Evolutionary conservation across 352 stramenopile genomes (phyloP).

Genomic region (Phytophthora pistaciae): DNA sequence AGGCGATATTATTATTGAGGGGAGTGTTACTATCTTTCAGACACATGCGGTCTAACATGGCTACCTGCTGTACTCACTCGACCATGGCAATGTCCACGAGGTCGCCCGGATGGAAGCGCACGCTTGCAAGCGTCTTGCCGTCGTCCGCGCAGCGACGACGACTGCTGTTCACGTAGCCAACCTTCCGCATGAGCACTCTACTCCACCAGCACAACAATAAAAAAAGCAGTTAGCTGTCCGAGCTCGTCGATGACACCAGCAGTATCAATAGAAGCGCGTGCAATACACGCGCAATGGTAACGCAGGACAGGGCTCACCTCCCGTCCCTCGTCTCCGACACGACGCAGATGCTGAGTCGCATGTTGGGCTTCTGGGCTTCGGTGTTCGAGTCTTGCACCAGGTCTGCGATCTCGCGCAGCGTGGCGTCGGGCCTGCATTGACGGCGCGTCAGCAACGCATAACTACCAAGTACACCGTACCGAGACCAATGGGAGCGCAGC

Average conservation of each 20-base stretch:
- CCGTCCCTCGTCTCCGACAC: conserved; percentile 63
- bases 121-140: conserved; percentile 67
- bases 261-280: neutral
- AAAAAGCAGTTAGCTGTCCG: conserved; percentile 5
- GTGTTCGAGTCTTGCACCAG: conserved; percentile 74
- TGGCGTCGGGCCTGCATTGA: conserved; percentile 66
- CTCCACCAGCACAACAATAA: neutral
- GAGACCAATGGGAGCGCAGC: too few species aligned
- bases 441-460: neutral
- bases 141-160: conserved; percentile 61
- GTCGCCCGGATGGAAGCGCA: conserved; percentile 74
- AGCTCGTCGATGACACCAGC: neutral
- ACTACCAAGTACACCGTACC: neutral
- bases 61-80: conserved; percentile 28
- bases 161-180: conserved; percentile 66
- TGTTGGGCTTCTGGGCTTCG: conserved; percentile 59
- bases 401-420: conserved; percentile 73
- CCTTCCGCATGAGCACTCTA: conserved; percentile 68
- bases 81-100: conserved; percentile 72
- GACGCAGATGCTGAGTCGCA: conserved; percentile 69
- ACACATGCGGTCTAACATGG: conserved; percentile 5
- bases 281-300: neutral
- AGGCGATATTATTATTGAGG: conserved; percentile 25
- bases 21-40: conserved; percentile 24
- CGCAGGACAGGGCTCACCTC: conserved; percentile 30